These are phyloP conservation scores for Articulospora tetracladia DNA, from an alignment of 495 filamentous ascomycete genomes.

Conservation along the genomic window DNA sequence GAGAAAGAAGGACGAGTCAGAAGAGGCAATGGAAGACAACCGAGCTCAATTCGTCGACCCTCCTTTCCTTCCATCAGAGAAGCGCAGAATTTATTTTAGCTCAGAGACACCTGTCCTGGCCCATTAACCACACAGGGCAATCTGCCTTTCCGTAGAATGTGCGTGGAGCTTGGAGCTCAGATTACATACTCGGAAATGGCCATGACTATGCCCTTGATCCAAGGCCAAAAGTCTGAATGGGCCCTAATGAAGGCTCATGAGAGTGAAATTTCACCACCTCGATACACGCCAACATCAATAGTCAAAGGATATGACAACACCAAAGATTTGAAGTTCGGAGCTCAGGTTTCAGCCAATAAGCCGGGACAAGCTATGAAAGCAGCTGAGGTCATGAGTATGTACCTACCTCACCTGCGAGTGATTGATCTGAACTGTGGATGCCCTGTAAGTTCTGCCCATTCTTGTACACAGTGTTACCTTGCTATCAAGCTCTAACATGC, in stretches of 20 bases:
- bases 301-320: slow-evolving; percentile 74
- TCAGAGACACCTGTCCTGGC: slow-evolving; percentile 88
- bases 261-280: slow-evolving; percentile 68
- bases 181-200: slow-evolving; percentile 99
- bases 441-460: slow-evolving; percentile 42
- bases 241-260: slow-evolving; percentile 87
- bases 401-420: slow-evolving; percentile 76
- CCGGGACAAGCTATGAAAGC: slow-evolving; percentile 83
- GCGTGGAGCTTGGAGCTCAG: slow-evolving; percentile 82
- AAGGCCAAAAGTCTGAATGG: slow-evolving; percentile 90
- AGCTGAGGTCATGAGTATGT: slow-evolving; percentile 71
- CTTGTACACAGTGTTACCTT: no score
- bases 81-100: slow-evolving; percentile 87
- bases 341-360: slow-evolving; percentile 86
- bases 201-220: slow-evolving; percentile 84
- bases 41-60: slow-evolving; percentile 77
- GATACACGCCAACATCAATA: slow-evolving; percentile 40
- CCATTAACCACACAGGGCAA: slow-evolving; percentile 94
- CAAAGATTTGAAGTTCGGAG: slow-evolving; percentile 82
- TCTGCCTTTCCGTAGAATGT: slow-evolving; percentile 91
- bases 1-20: slow-evolving; percentile 34
- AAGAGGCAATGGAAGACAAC: slow-evolving; percentile 55
- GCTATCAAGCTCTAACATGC: no score
- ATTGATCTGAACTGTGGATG: slow-evolving; percentile 97
- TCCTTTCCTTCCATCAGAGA: slow-evolving; percentile 86